Evolutionary conservation across 1,284 basidiomycete genomes (phyloP).

Genomic region (Sporisorium exsertum): DNA sequence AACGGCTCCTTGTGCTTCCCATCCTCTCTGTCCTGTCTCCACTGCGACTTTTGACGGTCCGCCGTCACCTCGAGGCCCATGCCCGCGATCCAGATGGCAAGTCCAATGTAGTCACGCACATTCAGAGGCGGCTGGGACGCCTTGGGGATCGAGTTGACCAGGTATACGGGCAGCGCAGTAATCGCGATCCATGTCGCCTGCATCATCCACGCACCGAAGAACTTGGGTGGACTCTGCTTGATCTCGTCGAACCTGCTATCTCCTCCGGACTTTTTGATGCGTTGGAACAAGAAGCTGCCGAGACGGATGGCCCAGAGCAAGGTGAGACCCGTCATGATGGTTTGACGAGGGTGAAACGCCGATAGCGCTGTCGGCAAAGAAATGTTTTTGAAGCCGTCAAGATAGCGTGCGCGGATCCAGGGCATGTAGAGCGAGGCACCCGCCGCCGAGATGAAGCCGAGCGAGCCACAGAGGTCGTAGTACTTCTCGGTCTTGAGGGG

Average conservation of each 20-base stretch:
- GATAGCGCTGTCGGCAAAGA: slow-evolving; percentile 56
- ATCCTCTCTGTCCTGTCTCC: slow-evolving; percentile 76
- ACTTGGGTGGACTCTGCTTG: slow-evolving; percentile 76
- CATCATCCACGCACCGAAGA: slow-evolving; percentile 78
- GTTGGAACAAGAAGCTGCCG: slow-evolving; percentile 76
- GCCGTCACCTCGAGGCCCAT: slow-evolving; percentile 60
- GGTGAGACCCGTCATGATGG: slow-evolving; percentile 74
- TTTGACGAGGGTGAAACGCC: slow-evolving; percentile 75
- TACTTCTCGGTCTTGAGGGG: slow-evolving; percentile 59
- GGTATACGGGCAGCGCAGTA: slow-evolving; percentile 73
- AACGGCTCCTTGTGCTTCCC: slow-evolving; percentile 82
- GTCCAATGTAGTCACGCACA: slow-evolving; percentile 74
- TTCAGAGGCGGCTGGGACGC: slow-evolving; percentile 75
- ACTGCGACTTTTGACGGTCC: slow-evolving; percentile 79
- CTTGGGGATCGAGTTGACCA: slow-evolving; percentile 76
- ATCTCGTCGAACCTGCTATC: slow-evolving; percentile 80
- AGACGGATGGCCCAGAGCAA: slow-evolving; percentile 77
- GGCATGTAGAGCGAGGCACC: slow-evolving; percentile 76
- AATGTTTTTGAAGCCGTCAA: slow-evolving; percentile 49
- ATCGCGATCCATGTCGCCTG: slow-evolving; percentile 81
- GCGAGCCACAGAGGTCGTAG: slow-evolving; percentile 72
- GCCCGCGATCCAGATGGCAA: slow-evolving; percentile 74
- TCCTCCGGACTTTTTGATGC: slow-evolving; percentile 73
- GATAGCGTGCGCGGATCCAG: slow-evolving; percentile 41
- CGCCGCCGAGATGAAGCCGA: slow-evolving; percentile 78